phyloP scores from a whole-genome alignment of 2,329 filamentous ascomycete genomes.

The Colletotrichum musae region DNA sequence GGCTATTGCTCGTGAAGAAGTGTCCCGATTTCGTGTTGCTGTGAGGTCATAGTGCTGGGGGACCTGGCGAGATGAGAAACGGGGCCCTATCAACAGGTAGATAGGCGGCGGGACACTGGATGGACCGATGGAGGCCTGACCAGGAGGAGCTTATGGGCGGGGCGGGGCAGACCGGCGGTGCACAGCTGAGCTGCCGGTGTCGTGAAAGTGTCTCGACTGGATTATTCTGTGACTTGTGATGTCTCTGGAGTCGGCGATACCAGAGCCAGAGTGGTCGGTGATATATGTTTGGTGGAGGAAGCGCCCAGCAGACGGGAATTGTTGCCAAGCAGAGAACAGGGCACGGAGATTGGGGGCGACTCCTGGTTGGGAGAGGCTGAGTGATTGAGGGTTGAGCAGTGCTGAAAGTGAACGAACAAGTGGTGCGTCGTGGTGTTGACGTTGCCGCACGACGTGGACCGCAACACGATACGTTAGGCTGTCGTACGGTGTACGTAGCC shows the following conservation, averaged over 20 bases:
- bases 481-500: slow-evolving; percentile 34
- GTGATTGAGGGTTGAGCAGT: background rate
- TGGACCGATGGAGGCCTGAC: slow-evolving; percentile 7
- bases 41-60: slow-evolving; percentile 42
- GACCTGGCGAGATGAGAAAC: slow-evolving; percentile 25
- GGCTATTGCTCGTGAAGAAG: slow-evolving; percentile 18
- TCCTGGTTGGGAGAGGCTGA: background rate
- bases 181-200: slow-evolving; percentile 19
- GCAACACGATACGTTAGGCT: slow-evolving; percentile 23
- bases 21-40: slow-evolving; percentile 25
- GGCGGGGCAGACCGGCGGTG: slow-evolving; percentile 15
- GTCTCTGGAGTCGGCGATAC: slow-evolving; percentile 9
- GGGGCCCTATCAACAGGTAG: slow-evolving; percentile 2
- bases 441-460: slow-evolving; percentile 35
- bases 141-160: slow-evolving; percentile 18
- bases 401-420: background rate
- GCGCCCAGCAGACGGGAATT: slow-evolving; percentile 17
- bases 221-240: slow-evolving; percentile 1
- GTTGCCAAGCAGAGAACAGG: slow-evolving; percentile 8
- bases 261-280: slow-evolving; percentile 4
- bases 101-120: no score
- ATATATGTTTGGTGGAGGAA: slow-evolving; percentile 35
- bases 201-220: slow-evolving; percentile 10
- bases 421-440: slow-evolving; percentile 36
- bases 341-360: slow-evolving; percentile 23